These are phyloP conservation scores for Vachellia pachyceras DNA, from an alignment of 306 rosid genomes.

Conservation along the genomic window DNA sequence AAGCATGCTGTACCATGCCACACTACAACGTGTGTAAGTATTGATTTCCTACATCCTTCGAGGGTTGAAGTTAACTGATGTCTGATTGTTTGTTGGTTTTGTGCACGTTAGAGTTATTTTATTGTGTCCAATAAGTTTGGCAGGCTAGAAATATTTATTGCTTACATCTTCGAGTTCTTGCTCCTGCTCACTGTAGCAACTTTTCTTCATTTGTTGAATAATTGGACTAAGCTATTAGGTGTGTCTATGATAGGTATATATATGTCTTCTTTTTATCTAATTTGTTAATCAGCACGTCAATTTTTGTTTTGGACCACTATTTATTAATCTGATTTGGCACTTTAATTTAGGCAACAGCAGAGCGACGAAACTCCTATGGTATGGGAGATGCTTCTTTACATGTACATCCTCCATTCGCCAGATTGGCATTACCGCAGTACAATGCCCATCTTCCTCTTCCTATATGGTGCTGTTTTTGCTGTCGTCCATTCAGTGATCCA, in stretches of 20 bases:
- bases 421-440: conserved; percentile 89
- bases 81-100: no score
- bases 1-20: conserved; percentile 89
- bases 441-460: conserved; percentile 83
- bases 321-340: conserved; percentile 36
- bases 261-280: no score
- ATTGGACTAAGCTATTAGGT: no score
- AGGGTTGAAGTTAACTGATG: conserved; percentile 7
- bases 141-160: no score
- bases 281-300: no score
- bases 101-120: no score
- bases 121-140: no score
- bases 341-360: conserved; percentile 79
- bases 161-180: not conserved
- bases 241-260: no score
- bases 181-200: not conserved
- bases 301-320: no score
- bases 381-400: conserved; percentile 86
- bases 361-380: conserved; percentile 91
- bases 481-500: conserved; percentile 59
- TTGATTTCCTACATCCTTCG: conserved; percentile 15
- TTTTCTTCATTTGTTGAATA: no score
- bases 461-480: conserved; percentile 72
- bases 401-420: conserved; percentile 85
- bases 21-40: conserved; percentile 82